Evolutionary conservation across 164 flowering plant genomes (phyloP).

Genomic region (Nymphaea thermarum): DNA sequence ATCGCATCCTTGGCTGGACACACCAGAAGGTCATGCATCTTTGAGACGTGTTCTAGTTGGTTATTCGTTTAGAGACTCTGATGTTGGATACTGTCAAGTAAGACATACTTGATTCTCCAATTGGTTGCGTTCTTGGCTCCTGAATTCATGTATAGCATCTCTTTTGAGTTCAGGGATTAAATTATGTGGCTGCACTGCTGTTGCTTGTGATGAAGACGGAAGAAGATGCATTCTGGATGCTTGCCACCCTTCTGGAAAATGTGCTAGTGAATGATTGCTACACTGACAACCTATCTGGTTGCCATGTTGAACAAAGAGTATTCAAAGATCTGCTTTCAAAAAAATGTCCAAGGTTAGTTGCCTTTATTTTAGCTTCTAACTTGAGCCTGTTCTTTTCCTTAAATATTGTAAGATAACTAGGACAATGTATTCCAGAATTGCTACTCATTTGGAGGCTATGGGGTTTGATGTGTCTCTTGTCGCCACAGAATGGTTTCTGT

Average conservation of each 20-base stretch:
- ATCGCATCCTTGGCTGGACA: slow-evolving; percentile 96
- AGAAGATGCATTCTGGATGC: slow-evolving; percentile 98
- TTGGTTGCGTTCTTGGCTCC: too few species aligned
- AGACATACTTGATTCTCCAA: neutral
- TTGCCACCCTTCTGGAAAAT: slow-evolving; percentile 81
- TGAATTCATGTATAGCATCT: neutral
- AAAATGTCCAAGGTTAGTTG: slow-evolving; percentile 67
- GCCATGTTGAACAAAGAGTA: slow-evolving; percentile 94
- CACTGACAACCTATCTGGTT: slow-evolving; percentile 81
- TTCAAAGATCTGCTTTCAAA: slow-evolving; percentile 71
- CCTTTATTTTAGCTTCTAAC: neutral
- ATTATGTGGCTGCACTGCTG: slow-evolving; percentile 86
- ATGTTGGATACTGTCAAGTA: slow-evolving; percentile 98
- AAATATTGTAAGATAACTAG: neutral
- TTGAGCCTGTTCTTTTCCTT: neutral
- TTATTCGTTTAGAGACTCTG: slow-evolving; percentile 89
- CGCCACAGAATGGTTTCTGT: slow-evolving; percentile 92
- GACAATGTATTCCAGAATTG: slow-evolving; percentile 40
- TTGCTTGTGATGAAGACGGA: slow-evolving; percentile 97
- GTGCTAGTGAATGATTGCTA: slow-evolving; percentile 89
- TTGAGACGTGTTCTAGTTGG: slow-evolving; percentile 88
- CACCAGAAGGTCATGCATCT: slow-evolving; percentile 87
- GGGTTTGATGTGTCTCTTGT: slow-evolving; percentile 94
- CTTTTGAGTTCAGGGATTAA: slow-evolving; percentile 54
- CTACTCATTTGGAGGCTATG: slow-evolving; percentile 70